Evolutionary conservation across 768 basidiomycete genomes (phyloP).

Genomic region (Mycena sanguinolenta): DNA sequence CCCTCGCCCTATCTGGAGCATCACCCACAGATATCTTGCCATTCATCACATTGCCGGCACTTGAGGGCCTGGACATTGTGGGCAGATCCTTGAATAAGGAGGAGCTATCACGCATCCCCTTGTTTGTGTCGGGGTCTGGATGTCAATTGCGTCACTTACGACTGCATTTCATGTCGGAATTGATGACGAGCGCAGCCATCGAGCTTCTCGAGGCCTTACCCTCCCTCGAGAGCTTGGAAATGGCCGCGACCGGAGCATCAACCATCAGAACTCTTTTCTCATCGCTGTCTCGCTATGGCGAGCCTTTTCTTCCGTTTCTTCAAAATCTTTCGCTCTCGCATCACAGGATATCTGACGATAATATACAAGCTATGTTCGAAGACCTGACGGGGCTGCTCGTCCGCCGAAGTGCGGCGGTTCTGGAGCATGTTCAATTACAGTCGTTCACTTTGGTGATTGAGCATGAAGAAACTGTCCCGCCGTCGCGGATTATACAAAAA

Average conservation of each 20-base stretch:
- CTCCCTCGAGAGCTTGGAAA: slow-evolving; percentile 5
- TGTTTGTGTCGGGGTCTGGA: not conserved
- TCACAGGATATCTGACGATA: slow-evolving; percentile 8
- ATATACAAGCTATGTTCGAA: slow-evolving; percentile 8
- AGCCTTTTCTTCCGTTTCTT: not conserved
- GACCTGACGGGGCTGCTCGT: not conserved
- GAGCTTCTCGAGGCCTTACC: slow-evolving; percentile 12
- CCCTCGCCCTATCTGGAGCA: not conserved
- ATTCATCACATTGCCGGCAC: not conserved
- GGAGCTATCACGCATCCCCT: not conserved
- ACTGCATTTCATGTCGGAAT: slow-evolving; percentile 10
- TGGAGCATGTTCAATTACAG: slow-evolving; percentile 12
- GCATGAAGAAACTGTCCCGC: slow-evolving; percentile 7
- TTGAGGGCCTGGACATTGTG: slow-evolving; percentile 7
- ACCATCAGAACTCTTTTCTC: slow-evolving; percentile 6
- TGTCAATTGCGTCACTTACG: slow-evolving; percentile 18
- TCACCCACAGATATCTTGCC: not conserved
- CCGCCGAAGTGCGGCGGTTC: not conserved
- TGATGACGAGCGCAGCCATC: not conserved
- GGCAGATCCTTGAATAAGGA: slow-evolving; percentile 5
- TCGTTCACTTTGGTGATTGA: slow-evolving; percentile 2
- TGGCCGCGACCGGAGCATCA: slow-evolving; percentile 12
- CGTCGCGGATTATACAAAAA: not conserved
- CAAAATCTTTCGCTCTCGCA: slow-evolving; percentile 10
- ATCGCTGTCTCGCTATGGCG: slow-evolving; percentile 4